Base-by-base conservation (phyloP, 768 basidiomycete species). In the Crassisporium funariophilum region DNA sequence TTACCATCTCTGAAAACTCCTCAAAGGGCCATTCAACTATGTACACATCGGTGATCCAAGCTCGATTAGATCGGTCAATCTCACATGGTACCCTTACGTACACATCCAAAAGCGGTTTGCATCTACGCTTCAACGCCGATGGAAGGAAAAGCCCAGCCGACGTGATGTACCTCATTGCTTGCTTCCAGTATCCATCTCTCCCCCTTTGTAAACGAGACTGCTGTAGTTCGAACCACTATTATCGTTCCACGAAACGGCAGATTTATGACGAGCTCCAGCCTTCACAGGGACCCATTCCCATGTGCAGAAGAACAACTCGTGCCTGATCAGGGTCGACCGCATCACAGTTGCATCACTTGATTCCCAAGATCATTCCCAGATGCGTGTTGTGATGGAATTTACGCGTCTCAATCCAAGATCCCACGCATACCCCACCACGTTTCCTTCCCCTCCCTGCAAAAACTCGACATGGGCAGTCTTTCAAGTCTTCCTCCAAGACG, bases 291-390 rank as follows among this genome's bases (percentile, higher is more conserved):
- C 25, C 29, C n/a, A 15, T 22, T 8, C 25, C 37, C 50, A 49
- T 50, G 42, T 59, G 50, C 45, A 34, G 43, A 33, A 20, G 34
- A n/a, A 39, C 39, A 29, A 15, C 19, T 37, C 36, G 58, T 60
- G 47, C 56, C 59, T 60, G 56, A 54, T 47, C 58, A 55, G 48
- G 43, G 48, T 50, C 48, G 46, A 40, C 24, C 44, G 40, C 36
- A 54, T 48, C 44, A 52, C 35, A 11, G 43, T 31, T 24, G 41
- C 21, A 11, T 13, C 20, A n/a, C 23, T 20, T 49, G 22, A 21
- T 35, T 41, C 49, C 25, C 45, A 48, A 61, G 57, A 58, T 61
- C 55, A 57, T 55, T 57, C 49, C 41, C 46, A 55, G 55, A 60
- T 56, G 58, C 48, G 41, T 43, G 48, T 43, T 48, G 43, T 55